phyloP scores from a whole-genome alignment of 805 yeast species.

The Sugiyamaella americana region DNA sequence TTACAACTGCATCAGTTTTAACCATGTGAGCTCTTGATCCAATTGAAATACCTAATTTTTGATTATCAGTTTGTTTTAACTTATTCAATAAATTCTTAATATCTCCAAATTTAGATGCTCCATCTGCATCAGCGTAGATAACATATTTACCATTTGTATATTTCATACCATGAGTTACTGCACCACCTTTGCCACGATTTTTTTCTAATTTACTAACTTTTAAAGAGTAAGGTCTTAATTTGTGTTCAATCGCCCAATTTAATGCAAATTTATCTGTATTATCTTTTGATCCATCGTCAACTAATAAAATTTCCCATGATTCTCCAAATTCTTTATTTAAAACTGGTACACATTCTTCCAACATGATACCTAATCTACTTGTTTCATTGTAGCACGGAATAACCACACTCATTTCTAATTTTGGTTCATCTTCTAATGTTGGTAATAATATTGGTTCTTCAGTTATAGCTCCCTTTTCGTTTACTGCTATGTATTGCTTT shows the following conservation, averaged over 20 bases:
- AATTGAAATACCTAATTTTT: slow-evolving; percentile 58
- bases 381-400: slow-evolving; percentile 94
- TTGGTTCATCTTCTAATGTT: slow-evolving; percentile 8
- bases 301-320: slow-evolving; percentile 70
- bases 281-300: slow-evolving; percentile 90
- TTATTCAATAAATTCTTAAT: slow-evolving; percentile 44
- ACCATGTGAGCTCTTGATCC: slow-evolving; percentile 98
- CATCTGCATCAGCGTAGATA: slow-evolving; percentile 96
- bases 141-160: slow-evolving; percentile 65
- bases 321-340: slow-evolving; percentile 36
- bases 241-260: slow-evolving; percentile 41
- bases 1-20: slow-evolving; percentile 92
- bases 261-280: slow-evolving; percentile 71
- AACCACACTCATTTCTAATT: slow-evolving; percentile 63
- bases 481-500: slow-evolving; percentile 1
- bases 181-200: slow-evolving; percentile 95
- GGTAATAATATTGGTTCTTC: slow-evolving; percentile 6
- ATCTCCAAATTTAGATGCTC: slow-evolving; percentile 81
- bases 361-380: slow-evolving; percentile 48
- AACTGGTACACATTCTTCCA: slow-evolving; percentile 40
- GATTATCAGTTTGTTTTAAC: slow-evolving; percentile 29
- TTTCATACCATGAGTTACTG: slow-evolving; percentile 88
- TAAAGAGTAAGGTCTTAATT: slow-evolving; percentile 50
- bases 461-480: slow-evolving; percentile 2
- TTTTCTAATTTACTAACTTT: slow-evolving; percentile 62